Conservation (phyloP, 2,329 filamentous ascomycete genomes). For the Aschersonia sp. region DNA sequence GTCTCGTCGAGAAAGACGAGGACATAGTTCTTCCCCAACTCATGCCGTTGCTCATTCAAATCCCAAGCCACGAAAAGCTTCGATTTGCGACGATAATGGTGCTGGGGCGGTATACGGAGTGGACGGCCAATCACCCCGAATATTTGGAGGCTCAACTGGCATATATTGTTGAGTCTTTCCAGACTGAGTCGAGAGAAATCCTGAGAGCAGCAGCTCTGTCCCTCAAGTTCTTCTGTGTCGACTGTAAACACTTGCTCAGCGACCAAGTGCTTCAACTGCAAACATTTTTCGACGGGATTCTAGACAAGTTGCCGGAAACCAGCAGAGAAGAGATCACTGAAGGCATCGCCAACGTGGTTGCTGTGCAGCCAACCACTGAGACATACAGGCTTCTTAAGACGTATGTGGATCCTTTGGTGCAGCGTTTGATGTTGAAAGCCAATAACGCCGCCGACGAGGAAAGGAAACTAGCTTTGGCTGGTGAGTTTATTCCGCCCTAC, state of each 20-base stretch:
- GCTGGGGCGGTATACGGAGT: slow-evolving; percentile 90
- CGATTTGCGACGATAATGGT: slow-evolving; percentile 98
- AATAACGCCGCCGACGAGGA: slow-evolving; percentile 73
- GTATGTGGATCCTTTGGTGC: slow-evolving; percentile 84
- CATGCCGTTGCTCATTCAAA: slow-evolving; percentile 85
- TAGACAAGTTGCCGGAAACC: slow-evolving; percentile 69
- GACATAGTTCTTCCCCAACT: slow-evolving; percentile 76
- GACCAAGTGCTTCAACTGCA: slow-evolving; percentile 77
- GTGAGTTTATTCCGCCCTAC: slow-evolving; percentile 26
- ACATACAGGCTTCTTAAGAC: slow-evolving; percentile 78
- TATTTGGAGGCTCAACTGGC: slow-evolving; percentile 86
- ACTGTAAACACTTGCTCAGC: slow-evolving; percentile 78
- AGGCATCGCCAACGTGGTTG: slow-evolving; percentile 83
- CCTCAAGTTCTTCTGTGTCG: slow-evolving; percentile 93
- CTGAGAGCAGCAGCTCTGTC: slow-evolving; percentile 82
- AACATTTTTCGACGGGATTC: slow-evolving; percentile 78
- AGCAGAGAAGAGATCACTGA: slow-evolving; percentile 97
- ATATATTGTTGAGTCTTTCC: slow-evolving; percentile 89
- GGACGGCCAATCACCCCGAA: slow-evolving; percentile 88
- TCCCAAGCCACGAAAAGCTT: slow-evolving; percentile 94
- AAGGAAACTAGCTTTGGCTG: slow-evolving; percentile 73
- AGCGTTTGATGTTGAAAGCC: slow-evolving; percentile 73
- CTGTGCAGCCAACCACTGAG: slow-evolving; percentile 67
- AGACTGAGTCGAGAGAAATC: slow-evolving; percentile 79
- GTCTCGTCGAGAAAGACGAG: slow-evolving; percentile 88